Evolutionary conservation across 306 rosid genomes (phyloP), one percentile per base, ranked within the genome.

Genomic region (Gynostemma pentaphyllum): DNA sequence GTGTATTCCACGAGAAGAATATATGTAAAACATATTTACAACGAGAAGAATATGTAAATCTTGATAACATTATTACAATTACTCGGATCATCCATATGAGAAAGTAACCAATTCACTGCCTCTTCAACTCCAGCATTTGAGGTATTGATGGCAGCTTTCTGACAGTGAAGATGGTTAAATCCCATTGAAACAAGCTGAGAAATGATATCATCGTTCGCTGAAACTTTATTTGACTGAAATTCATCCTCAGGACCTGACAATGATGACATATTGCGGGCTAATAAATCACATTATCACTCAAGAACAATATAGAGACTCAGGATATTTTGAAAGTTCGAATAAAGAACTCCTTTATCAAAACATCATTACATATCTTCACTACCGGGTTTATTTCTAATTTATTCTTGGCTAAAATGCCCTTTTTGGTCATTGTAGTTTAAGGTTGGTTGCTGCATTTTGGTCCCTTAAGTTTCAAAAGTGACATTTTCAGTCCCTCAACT

Each of bases 21-120:
- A n/a, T 15, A 2, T 0, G 18, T 24, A 24, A 51, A 51, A 54
- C 3, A 30, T 11, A 52, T 24, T 7, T 13, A 26, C 23, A 14
- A 19, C n/a, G 32, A 62, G 50, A 65, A 36, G 28, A 34, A 26
- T 39, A 19, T 45, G 39, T 14, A 34, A 42, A 13, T 56, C 30
- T 54, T 41, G 61, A 23, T 10, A 73, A 70, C 42, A 64, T 24
- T 4, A 23, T 21, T 16, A 59, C n/a, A 45, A 63, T 37, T 69
- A 84, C 99, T 95, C 55, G 97, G 78, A 81, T 88, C 97, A 45
- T 86, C 95, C 94, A 86, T 88, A 82, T 94, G 95, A 66, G 94
- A 78, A 52, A 94, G 86, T 70, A 88, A 68, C 99, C 99, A 94
- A 83, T 73, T 86, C 99, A 94, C 88, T 45, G 99, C 99, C 83